These are phyloP conservation scores for Cryptomeria japonica DNA, from an alignment of 75 land plant genomes.

Conservation along the genomic window DNA sequence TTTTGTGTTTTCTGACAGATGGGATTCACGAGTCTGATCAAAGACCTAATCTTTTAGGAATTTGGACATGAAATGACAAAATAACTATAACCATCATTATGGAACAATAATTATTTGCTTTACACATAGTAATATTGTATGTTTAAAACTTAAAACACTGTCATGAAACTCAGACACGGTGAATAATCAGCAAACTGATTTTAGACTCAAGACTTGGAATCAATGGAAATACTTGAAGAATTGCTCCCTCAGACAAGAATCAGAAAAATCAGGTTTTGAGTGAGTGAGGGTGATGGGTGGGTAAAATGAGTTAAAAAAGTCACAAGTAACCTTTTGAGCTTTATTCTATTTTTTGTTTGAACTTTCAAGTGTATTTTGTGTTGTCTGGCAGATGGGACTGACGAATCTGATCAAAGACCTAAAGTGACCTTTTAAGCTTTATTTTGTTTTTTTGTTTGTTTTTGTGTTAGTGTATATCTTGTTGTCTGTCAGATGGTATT, in stretches of 20 bases:
- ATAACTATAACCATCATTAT: neutral
- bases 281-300: neutral
- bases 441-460: too few relatives aligned
- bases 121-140: neutral
- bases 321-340: neutral
- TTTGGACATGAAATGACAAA: neutral
- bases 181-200: neutral
- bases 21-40: too few relatives aligned
- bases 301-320: too few relatives aligned
- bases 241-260: neutral
- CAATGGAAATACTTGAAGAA: neutral
- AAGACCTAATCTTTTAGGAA: neutral
- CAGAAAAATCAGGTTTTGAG: neutral
- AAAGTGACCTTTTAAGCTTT: too few relatives aligned
- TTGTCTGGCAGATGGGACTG: too few relatives aligned
- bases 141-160: neutral
- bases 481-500: too few relatives aligned
- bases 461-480: too few relatives aligned
- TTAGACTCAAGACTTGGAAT: neutral
- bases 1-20: too few relatives aligned
- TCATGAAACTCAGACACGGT: neutral
- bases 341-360: too few relatives aligned
- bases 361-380: too few relatives aligned
- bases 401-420: too few relatives aligned
- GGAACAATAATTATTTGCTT: neutral